phyloP scores from a whole-genome alignment of 2,329 filamentous ascomycete genomes.

The Eutypella sp. region DNA sequence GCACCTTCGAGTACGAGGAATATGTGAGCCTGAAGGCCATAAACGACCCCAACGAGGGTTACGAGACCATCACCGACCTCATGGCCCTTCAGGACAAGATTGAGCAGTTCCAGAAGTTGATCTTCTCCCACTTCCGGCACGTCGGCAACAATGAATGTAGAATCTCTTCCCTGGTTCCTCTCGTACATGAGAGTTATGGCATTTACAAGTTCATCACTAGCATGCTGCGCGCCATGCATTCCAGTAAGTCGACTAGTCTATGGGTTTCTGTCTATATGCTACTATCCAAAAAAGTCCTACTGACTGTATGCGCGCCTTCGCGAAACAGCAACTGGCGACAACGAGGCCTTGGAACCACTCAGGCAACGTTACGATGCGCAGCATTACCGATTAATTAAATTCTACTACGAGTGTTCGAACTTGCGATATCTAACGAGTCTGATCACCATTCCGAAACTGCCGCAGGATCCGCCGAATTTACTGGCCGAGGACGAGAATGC shows the following conservation, averaged over 20 bases:
- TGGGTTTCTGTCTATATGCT: no score
- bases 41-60: conserved; percentile 97
- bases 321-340: conserved; percentile 73
- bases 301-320: conserved; percentile 19
- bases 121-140: conserved; percentile 92
- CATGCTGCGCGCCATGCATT: conserved; percentile 98
- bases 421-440: conserved; percentile 92
- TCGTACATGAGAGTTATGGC: conserved; percentile 96
- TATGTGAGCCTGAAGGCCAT: conserved; percentile 97
- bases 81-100: conserved; percentile 98
- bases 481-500: conserved; percentile 79
- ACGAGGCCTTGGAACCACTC: conserved; percentile 84
- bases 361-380: conserved; percentile 89
- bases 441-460: conserved; percentile 92
- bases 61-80: conserved; percentile 92
- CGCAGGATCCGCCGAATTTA: conserved; percentile 87
- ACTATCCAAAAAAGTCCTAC: conserved; percentile 11
- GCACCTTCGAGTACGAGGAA: conserved; percentile 97
- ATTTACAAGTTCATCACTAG: conserved; percentile 99
- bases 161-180: conserved; percentile 85
- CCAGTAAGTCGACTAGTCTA: conserved; percentile 68
- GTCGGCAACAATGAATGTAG: conserved; percentile 94
- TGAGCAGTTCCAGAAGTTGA: conserved; percentile 95
- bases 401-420: conserved; percentile 99
- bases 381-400: conserved; percentile 92